Evolutionary conservation across 345 rosid species (phyloP).

Genomic region (Boechera divaricarpa): DNA sequence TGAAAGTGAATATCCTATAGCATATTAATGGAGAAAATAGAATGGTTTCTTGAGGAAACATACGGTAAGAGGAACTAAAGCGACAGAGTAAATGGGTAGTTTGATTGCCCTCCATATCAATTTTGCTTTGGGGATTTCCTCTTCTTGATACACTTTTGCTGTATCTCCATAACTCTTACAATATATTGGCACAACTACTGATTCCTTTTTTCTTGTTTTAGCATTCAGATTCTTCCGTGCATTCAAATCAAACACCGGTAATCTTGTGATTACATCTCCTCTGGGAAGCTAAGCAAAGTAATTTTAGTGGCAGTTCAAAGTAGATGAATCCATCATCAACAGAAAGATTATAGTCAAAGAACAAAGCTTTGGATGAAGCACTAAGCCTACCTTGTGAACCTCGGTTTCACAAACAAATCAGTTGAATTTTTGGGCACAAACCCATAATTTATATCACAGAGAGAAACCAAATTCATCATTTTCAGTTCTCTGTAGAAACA

Average conservation of each 20-base stretch:
- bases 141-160: slow-evolving; percentile 42
- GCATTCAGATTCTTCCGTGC: slow-evolving; percentile 2
- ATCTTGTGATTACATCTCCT: slow-evolving; percentile 26
- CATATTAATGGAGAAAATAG: neutral
- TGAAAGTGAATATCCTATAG: slow-evolving; percentile 10
- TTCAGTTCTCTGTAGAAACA: slow-evolving; percentile 26
- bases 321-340: slow-evolving; percentile 10
- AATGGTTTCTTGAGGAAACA: slow-evolving; percentile 39
- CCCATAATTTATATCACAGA: slow-evolving; percentile 32
- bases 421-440: slow-evolving; percentile 24
- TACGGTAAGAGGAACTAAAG: slow-evolving; percentile 85
- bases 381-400: slow-evolving; percentile 34
- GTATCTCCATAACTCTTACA: slow-evolving; percentile 33
- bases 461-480: slow-evolving; percentile 39
- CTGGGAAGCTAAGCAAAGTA: slow-evolving; percentile 42
- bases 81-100: slow-evolving; percentile 84
- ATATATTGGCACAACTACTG: slow-evolving; percentile 21
- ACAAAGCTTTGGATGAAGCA: no score
- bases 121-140: slow-evolving; percentile 54
- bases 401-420: slow-evolving; percentile 22
- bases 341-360: neutral
- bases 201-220: slow-evolving; percentile 5
- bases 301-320: slow-evolving; percentile 24
- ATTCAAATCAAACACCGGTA: slow-evolving; percentile 20
- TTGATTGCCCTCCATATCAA: slow-evolving; percentile 94